Conservation (phyloP, 305 asterid species). For the Fraxinus floribunda region DNA sequence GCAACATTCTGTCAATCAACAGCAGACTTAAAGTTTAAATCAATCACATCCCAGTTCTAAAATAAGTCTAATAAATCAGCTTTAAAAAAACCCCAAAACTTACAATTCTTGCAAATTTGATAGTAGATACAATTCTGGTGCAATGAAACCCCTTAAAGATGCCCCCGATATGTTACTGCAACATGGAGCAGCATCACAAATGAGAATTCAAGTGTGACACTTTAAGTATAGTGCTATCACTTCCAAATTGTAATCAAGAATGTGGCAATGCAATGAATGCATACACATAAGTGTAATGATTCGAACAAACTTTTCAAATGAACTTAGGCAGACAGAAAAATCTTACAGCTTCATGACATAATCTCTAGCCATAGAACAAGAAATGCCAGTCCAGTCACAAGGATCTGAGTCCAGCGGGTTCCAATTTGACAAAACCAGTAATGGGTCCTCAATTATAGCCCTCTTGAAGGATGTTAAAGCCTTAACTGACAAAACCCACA, state of each 20-base stretch:
- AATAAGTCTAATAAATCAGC: neutral
- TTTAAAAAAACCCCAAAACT: constrained; percentile 19
- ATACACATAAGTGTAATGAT: neutral
- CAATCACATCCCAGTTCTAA: neutral
- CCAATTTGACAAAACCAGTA: constrained; percentile 76
- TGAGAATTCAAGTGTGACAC: constrained; percentile 13
- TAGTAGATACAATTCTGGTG: constrained; percentile 62
- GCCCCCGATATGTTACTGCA: constrained; percentile 84
- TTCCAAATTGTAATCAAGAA: neutral
- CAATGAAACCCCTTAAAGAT: constrained; percentile 78
- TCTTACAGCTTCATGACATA: constrained; percentile 82
- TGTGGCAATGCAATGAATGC: neutral
- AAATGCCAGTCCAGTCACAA: constrained; percentile 76
- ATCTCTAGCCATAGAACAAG: constrained; percentile 65
- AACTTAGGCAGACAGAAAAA: constrained; percentile 9
- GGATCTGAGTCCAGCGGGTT: constrained; percentile 76
- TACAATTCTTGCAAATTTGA: constrained; percentile 74
- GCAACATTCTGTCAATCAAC: constrained; percentile 57
- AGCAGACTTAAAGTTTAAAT: neutral
- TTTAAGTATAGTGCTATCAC: neutral
- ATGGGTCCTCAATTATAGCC: constrained; percentile 86
- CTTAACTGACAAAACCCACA: constrained; percentile 49
- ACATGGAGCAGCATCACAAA: constrained; percentile 17
- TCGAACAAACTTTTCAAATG: neutral
- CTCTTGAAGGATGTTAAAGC: constrained; percentile 79